Conservation (phyloP, 129 eudicot species). For the Artemisia annua region DNA sequence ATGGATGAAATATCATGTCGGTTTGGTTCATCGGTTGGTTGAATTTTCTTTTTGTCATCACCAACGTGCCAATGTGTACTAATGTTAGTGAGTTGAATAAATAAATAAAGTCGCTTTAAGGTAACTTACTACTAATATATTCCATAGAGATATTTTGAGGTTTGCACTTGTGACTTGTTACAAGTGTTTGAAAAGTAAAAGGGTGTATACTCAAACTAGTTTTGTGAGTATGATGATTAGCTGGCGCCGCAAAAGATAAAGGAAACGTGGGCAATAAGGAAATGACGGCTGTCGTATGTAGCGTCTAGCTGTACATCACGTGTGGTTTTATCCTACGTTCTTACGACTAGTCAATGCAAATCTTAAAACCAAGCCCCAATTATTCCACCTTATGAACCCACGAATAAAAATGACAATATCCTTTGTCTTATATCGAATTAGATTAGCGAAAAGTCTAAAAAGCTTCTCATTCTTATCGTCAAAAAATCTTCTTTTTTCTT, state of each 20-base stretch:
- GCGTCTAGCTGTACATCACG: slow-evolving; percentile 34
- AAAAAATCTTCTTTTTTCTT: background rate
- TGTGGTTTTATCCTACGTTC: slow-evolving; percentile 24
- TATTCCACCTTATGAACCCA: background rate
- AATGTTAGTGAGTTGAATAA: too few species aligned
- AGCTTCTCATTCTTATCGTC: background rate
- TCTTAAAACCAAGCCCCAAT: slow-evolving; percentile 6
- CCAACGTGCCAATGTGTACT: too few species aligned
- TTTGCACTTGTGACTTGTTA: background rate
- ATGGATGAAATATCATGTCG: too few species aligned
- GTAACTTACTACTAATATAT: too few species aligned
- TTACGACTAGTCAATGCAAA: slow-evolving; percentile 22
- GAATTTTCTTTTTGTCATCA: too few species aligned
- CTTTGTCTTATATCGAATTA: too few species aligned
- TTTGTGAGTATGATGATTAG: slow-evolving; percentile 1
- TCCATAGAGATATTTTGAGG: too few species aligned
- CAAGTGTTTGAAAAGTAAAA: background rate
- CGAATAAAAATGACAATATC: too few species aligned
- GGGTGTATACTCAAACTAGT: slow-evolving; percentile 5
- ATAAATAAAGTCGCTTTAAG: too few species aligned
- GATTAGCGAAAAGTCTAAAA: background rate
- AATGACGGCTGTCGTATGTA: slow-evolving; percentile 36
- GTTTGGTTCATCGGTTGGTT: too few species aligned
- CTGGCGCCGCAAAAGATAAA: slow-evolving; percentile 25
- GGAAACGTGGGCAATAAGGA: slow-evolving; percentile 29